These are phyloP conservation scores for Pelargonium fulgidum DNA, from an alignment of 441 rosid species.

Conservation along the genomic window DNA sequence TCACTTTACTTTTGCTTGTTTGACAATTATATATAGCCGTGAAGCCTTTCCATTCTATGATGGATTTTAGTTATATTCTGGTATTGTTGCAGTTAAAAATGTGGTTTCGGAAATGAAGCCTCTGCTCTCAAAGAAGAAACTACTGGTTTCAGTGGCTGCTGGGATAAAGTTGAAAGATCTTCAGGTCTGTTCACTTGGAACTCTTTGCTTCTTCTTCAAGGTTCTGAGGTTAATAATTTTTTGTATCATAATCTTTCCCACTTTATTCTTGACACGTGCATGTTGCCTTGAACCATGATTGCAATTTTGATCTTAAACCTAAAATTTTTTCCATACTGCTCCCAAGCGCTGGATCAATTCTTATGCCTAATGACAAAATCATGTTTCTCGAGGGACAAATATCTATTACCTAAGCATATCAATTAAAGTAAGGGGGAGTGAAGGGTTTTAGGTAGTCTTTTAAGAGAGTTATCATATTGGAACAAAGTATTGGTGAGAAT, in stretches of 20 bases:
- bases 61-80: background rate
- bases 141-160: constrained; percentile 84
- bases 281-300: background rate
- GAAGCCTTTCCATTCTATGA: background rate
- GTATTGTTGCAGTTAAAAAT: constrained; percentile 51
- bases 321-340: background rate
- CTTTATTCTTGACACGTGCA: background rate
- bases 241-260: background rate
- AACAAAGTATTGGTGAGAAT: too few species aligned
- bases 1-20: background rate
- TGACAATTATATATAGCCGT: background rate
- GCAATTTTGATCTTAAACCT: background rate
- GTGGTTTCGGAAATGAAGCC: constrained; percentile 57
- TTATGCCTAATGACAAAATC: background rate
- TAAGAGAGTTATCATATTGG: background rate
- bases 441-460: background rate
- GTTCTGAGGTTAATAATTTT: background rate
- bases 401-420: background rate
- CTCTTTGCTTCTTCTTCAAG: constrained; percentile 7
- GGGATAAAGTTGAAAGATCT: constrained; percentile 72
- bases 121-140: constrained; percentile 51
- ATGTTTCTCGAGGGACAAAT: background rate
- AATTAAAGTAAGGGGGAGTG: background rate
- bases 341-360: background rate
- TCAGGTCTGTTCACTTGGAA: constrained; percentile 40